Evolutionary conservation across 2,329 filamentous ascomycete genomes (phyloP).

Genomic region (Volutella citrinella): DNA sequence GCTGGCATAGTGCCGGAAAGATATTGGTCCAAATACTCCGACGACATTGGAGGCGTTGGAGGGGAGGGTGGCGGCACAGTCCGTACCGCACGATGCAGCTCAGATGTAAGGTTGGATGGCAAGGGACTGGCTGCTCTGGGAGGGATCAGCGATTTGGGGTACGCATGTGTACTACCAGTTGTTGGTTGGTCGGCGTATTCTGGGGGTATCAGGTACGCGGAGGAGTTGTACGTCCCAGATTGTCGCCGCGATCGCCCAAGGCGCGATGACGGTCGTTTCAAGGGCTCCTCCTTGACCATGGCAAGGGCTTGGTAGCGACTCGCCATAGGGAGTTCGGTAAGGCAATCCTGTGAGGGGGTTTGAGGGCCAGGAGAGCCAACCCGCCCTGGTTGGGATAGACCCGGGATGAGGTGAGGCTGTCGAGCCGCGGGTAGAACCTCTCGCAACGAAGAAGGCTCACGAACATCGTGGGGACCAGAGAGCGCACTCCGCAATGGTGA

Average conservation of each 20-base stretch:
- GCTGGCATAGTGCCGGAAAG: constrained; percentile 14
- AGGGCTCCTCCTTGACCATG: constrained; percentile 35
- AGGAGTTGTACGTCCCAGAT: constrained; percentile 21
- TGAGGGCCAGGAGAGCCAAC: not conserved
- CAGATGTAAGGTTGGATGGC: constrained; percentile 14
- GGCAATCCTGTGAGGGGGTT: constrained; percentile 1
- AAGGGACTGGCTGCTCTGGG: constrained; percentile 13
- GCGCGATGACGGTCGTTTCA: constrained; percentile 37
- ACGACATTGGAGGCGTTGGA: too few relatives aligned
- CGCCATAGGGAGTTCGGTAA: constrained; percentile 7
- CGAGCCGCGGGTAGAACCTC: too few relatives aligned
- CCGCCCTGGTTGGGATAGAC: not conserved
- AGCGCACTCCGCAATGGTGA: constrained; percentile 5
- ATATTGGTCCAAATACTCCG: constrained; percentile 34
- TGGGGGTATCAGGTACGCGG: constrained; percentile 28
- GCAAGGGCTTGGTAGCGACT: constrained; percentile 15
- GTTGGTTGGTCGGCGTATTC: constrained; percentile 23
- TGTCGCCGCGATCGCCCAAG: constrained; percentile 17
- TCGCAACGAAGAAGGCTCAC: too few relatives aligned
- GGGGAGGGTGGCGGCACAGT: constrained; percentile 14
- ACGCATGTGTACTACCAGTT: constrained; percentile 9
- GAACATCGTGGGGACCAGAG: constrained; percentile 7
- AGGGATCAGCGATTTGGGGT: constrained; percentile 15
- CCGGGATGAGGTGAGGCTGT: constrained; percentile 1
- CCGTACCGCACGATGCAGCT: constrained; percentile 10